These are phyloP conservation scores for Pythium insidiosum DNA, from an alignment of 352 stramenopile species.

Conservation along the genomic window DNA sequence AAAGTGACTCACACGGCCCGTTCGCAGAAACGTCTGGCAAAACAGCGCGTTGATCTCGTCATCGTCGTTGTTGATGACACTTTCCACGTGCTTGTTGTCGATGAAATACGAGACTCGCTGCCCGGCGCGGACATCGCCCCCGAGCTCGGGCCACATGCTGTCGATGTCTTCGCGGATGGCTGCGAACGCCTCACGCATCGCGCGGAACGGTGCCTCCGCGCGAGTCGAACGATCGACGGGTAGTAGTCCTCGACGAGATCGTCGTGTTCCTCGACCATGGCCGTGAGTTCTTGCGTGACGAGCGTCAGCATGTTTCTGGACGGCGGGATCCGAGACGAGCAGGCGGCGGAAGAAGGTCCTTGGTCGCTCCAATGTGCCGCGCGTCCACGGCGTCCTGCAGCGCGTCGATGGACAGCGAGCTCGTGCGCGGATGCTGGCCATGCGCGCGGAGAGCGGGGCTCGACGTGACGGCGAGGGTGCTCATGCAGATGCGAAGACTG, in stretches of 20 bases:
- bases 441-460: not conserved
- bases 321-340: constrained; percentile 44
- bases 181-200: constrained; percentile 49
- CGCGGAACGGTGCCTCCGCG: constrained; percentile 57
- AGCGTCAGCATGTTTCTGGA: constrained; percentile 55
- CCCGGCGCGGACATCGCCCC: constrained; percentile 15
- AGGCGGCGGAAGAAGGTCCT: constrained; percentile 81
- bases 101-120: constrained; percentile 69
- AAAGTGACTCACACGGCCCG: constrained; percentile 68
- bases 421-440: not conserved
- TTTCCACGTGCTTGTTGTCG: constrained; percentile 20
- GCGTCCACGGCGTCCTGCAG: constrained; percentile 9
- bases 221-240: constrained; percentile 53
- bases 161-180: constrained; percentile 35
- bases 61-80: constrained; percentile 26
- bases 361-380: constrained; percentile 51
- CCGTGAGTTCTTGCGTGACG: constrained; percentile 43
- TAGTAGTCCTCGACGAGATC: constrained; percentile 58
- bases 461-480: no score
- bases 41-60: constrained; percentile 47
- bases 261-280: constrained; percentile 34
- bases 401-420: not conserved
- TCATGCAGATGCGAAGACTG: not conserved
- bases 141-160: no score
- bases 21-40: constrained; percentile 45